Base-by-base conservation (phyloP, 1,284 basidiomycete genomes). In the Albatrellus sp. region DNA sequence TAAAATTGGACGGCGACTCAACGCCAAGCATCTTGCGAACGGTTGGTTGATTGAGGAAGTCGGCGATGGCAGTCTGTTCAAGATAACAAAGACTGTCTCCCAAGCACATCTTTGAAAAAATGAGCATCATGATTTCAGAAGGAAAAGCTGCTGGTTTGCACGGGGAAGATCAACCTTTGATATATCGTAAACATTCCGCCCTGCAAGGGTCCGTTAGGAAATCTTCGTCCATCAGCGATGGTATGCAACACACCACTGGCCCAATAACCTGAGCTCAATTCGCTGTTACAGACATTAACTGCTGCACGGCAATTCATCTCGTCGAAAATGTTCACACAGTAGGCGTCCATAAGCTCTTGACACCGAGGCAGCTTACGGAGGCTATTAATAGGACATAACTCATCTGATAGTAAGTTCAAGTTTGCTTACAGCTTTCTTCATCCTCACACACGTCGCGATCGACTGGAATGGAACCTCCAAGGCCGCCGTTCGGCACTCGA, bases 131-230 rank as follows among this genome's bases (percentile, higher is more conserved):
- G 16, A 11, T 17, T 14, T n/a, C n/a, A 14, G 38, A 7, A 7
- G 8, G 7, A 13, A 32, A 16, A 9, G 38, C 24, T 12, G 31
- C 13, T 28, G 32, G n/a, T 42, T 41, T 14, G 34, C 31, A n/a
- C 9, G 7, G 36, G 34, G 24, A 11, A 48, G 14, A 45, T 55
- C 40, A 48, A 67, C 73, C 70, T 80, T 83, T 33, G 79, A 80
- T 41, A 87, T 72, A 55, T 88, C 84, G 57, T 87, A 88, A 7
- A 72, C 67, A 53, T 80, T 81, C 38, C 72, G 61, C 2, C 74
- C 77, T 79, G 35, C 8, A 41, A 10, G 29, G 13, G 19, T 36
- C 31, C 19, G 12, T 11, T 9, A 30, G 32, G 4, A 24, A 24
- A 7, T 7, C 24, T 3, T 24, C 24, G 24, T 4, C 24, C 24